Percentiles rank a stretch among this genome's conserved stretches.
Conservation (phyloP, 2,329 filamentous ascomycete species). For the Verticillium dahliae region DNA sequence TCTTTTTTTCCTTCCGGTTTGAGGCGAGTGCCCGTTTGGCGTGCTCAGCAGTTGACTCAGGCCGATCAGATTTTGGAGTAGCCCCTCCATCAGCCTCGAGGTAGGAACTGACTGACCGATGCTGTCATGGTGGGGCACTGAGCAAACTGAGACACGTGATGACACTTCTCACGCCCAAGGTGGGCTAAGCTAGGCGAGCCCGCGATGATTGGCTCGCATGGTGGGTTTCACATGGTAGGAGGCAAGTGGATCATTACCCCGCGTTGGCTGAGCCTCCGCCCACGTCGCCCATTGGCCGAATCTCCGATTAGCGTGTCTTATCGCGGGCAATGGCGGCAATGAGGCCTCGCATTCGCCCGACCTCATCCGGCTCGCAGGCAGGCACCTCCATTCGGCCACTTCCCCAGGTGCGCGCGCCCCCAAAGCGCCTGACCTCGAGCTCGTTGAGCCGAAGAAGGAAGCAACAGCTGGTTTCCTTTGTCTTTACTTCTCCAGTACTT, state of each 20-base stretch:
- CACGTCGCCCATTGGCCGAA: background rate
- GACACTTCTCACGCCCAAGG: constrained; percentile 15
- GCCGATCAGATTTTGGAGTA: background rate
- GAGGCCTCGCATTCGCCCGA: background rate
- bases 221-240: background rate
- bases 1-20: background rate
- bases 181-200: background rate
- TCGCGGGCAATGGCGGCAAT: background rate
- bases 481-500: background rate
- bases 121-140: constrained; percentile 2
- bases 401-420: background rate
- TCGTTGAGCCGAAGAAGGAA: background rate
- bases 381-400: background rate
- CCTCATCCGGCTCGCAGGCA: background rate
- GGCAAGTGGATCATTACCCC: background rate
- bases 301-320: background rate
- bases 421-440: background rate
- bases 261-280: background rate
- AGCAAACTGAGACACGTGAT: constrained; percentile 10
- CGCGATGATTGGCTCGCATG: background rate
- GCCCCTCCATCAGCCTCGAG: background rate
- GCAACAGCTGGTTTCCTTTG: background rate
- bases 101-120: background rate
- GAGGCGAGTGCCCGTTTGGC: background rate
- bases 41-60: constrained; percentile 1